A percentile compares a stretch with the other conserved stretches of the same genome.
Conservation (phyloP, 192 early-diverging fungal genomes). For the Entrophospora sp. region DNA sequence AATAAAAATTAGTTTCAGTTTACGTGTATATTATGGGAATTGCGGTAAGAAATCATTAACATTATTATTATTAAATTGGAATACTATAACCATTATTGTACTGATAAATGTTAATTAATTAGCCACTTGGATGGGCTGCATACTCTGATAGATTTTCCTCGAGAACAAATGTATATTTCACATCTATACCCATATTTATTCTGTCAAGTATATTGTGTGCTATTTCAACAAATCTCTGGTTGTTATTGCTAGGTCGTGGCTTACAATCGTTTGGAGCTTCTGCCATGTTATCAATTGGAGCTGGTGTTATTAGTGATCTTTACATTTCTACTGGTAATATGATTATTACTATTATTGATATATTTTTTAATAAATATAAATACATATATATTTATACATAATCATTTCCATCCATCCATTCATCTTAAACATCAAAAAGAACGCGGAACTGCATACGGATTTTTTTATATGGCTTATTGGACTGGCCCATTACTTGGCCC, state of each 20-base stretch:
- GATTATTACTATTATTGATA: not conserved
- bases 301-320: conserved; percentile 32
- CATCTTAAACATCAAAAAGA: not conserved
- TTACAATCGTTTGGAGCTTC: conserved; percentile 30
- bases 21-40: too few relatives aligned
- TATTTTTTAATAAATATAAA: not conserved
- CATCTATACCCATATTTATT: conserved; percentile 29
- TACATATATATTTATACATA: not conserved
- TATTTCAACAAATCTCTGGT: conserved; percentile 29
- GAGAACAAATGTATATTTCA: conserved; percentile 30
- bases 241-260: conserved; percentile 28
- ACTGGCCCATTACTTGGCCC: not conserved
- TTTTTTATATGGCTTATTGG: not conserved
- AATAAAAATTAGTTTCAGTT: not conserved
- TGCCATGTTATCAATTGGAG: conserved; percentile 25
- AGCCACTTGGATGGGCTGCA: conserved; percentile 33
- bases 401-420: not conserved
- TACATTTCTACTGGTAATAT: conserved; percentile 3
- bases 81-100: too few relatives aligned
- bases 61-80: too few relatives aligned
- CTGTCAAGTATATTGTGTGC: conserved; percentile 26
- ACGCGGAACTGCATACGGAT: not conserved
- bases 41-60: not conserved
- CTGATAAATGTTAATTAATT: too few relatives aligned
- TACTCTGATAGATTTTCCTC: conserved; percentile 28